Evolutionary conservation across 2,329 filamentous ascomycete genomes (phyloP).

Genomic region (Alternaria hordeiaustralica): DNA sequence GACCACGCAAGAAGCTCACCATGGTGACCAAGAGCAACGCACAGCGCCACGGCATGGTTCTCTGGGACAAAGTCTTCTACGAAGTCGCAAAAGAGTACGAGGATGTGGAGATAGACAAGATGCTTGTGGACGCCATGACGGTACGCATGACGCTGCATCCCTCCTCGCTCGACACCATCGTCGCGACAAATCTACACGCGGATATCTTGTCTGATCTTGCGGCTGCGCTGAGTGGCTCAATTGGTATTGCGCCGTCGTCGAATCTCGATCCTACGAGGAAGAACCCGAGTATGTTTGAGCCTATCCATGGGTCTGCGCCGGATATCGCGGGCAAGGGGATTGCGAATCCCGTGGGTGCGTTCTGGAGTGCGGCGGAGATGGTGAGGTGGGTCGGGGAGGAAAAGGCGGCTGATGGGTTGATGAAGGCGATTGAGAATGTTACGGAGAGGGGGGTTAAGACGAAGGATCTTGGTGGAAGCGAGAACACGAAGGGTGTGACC

Average conservation of each 20-base stretch:
- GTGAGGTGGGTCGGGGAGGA: slow-evolving; percentile 67
- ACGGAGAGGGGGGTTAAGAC: slow-evolving; percentile 63
- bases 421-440: slow-evolving; percentile 67
- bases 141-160: slow-evolving; percentile 57
- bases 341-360: slow-evolving; percentile 69
- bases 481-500: slow-evolving; percentile 65
- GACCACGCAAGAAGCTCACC: slow-evolving; percentile 55
- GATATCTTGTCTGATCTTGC: slow-evolving; percentile 73
- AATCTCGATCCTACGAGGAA: slow-evolving; percentile 68
- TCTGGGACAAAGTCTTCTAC: slow-evolving; percentile 57
- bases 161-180: slow-evolving; percentile 55
- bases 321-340: slow-evolving; percentile 70
- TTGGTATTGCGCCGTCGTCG: slow-evolving; percentile 71
- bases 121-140: slow-evolving; percentile 59
- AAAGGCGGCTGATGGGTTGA: slow-evolving; percentile 62
- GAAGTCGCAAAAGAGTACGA: slow-evolving; percentile 55
- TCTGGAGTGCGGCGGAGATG: slow-evolving; percentile 75
- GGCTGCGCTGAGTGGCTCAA: slow-evolving; percentile 69
- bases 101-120: slow-evolving; percentile 56
- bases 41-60: slow-evolving; percentile 57
- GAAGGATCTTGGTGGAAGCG: slow-evolving; percentile 65
- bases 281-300: slow-evolving; percentile 68
- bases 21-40: slow-evolving; percentile 60
- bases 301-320: slow-evolving; percentile 68
- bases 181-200: slow-evolving; percentile 58